Base-by-base conservation (phyloP, 345 rosid genomes). In the Eutrema yunnanense region DNA sequence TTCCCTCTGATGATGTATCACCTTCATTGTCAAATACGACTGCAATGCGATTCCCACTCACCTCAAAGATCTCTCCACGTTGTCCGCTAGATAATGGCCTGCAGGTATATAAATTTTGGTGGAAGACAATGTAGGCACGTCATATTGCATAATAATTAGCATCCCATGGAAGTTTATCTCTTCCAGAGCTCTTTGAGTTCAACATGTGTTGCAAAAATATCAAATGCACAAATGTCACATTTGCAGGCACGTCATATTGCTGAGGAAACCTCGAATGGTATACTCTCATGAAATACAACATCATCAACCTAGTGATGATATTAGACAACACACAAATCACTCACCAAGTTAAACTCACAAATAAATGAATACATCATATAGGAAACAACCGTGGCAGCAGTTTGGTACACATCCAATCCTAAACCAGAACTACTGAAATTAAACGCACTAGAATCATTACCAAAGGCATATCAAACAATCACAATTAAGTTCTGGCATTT, bases 31-130 rank as follows among this genome's bases (percentile, higher is more conserved):
- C 99, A 83, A 90, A 83, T 78, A 92, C 73, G 57, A 96, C 90
- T 19, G 90, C 96, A 65, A 84, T 91, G 9, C 76, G 84, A 66
- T 88, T 85, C 59, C 92, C 91, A 67, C 62, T 84, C 81, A 92
- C 90, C 86, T 90, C 96, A 75, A 80, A 85, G 32, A 96, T 87
- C 82, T 85, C 94, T 63, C 99, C 99, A 40, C 85, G 82, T 74
- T 90, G 97, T 74, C 99, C 99, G 8, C 52, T 83, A 65, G 89
- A 76, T 74, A 92, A 60, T 73, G 82, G 81, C 86, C 98, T 96
- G 86, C 66, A 82, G 59, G 80, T 49, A 79, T 38, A 65, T 19
- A 4, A 52, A 47, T 27, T 63, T 65, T 34, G 37, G 41, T 62
- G 59, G 37, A 53, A 51, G 47, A 75, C 27, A 62, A 32, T 44